These are phyloP conservation scores for Kazachstania viticola DNA, from an alignment of 805 yeast species.

Conservation along the genomic window DNA sequence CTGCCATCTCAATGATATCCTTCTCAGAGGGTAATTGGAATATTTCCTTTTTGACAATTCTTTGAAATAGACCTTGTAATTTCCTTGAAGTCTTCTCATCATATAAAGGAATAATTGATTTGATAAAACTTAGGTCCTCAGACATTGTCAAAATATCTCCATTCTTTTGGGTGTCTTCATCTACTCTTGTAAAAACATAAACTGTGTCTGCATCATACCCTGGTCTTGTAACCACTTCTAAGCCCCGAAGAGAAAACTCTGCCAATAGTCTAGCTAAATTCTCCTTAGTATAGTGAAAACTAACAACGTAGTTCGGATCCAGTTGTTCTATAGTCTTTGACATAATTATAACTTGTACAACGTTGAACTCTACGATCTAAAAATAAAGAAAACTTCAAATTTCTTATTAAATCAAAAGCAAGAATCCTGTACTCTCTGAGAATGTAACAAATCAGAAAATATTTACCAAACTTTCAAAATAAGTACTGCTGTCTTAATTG, in stretches of 20 bases:
- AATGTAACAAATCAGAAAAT: too few relatives aligned
- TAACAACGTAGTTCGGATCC: conserved; percentile 21
- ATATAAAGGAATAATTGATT: conserved; percentile 6
- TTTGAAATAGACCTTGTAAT: conserved; percentile 1
- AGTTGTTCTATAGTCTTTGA: conserved; percentile 11
- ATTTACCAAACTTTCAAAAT: too few relatives aligned
- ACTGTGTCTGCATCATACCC: conserved; percentile 13
- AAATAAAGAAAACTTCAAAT: too few relatives aligned
- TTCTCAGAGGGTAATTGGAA: conserved; percentile 6
- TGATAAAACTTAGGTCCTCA: conserved; percentile 5
- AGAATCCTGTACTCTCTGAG: too few relatives aligned
- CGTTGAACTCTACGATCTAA: too few relatives aligned
- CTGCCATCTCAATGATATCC: conserved; percentile 28
- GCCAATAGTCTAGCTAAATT: conserved; percentile 15
- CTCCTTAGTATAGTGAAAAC: conserved; percentile 16
- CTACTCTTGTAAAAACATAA: conserved; percentile 16
- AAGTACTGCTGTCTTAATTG: neutral
- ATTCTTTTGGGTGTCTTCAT: conserved; percentile 2
- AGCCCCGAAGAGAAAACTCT: conserved; percentile 17
- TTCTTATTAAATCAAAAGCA: too few relatives aligned
- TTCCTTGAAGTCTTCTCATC: conserved; percentile 4
- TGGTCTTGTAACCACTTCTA: conserved; percentile 16
- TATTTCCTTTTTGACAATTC: neutral
- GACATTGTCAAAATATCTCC: conserved; percentile 3
- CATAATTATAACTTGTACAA: too few relatives aligned